Conservation (phyloP, 176 grass and related monocot species). For the Eleusine coracana region DNA sequence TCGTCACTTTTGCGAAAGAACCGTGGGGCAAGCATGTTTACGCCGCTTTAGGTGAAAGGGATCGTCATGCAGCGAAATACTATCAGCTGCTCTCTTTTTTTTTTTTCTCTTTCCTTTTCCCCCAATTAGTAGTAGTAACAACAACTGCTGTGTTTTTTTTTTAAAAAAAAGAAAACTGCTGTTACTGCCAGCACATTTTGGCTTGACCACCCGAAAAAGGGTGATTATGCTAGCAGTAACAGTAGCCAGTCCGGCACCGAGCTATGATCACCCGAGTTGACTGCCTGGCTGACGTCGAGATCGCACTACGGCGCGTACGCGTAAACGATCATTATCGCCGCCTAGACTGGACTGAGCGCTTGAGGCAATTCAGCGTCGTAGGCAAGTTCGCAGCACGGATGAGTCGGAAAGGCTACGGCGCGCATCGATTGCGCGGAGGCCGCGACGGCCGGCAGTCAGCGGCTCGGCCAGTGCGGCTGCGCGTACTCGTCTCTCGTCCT, state of each 20-base stretch:
- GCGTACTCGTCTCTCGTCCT: not conserved
- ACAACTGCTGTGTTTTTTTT: no score
- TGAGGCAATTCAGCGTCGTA: not conserved
- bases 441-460: not conserved
- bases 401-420: not conserved
- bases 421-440: not conserved
- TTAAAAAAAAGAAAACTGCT: not conserved
- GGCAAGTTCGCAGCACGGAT: not conserved
- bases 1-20: conserved; percentile 33
- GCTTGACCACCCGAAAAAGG: not conserved
- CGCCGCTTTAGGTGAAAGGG: not conserved
- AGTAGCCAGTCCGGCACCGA: not conserved
- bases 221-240: not conserved
- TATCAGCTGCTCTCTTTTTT: no score
- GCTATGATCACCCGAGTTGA: not conserved
- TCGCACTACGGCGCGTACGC: not conserved
- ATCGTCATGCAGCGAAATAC: not conserved
- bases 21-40: not conserved
- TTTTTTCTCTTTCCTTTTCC: no score
- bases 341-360: not conserved
- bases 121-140: no score
- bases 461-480: not conserved
- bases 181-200: not conserved
- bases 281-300: not conserved
- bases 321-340: not conserved